These are phyloP conservation scores for Cystoisospora suis DNA, from an alignment of 169 alveolate species.

Conservation along the genomic window DNA sequence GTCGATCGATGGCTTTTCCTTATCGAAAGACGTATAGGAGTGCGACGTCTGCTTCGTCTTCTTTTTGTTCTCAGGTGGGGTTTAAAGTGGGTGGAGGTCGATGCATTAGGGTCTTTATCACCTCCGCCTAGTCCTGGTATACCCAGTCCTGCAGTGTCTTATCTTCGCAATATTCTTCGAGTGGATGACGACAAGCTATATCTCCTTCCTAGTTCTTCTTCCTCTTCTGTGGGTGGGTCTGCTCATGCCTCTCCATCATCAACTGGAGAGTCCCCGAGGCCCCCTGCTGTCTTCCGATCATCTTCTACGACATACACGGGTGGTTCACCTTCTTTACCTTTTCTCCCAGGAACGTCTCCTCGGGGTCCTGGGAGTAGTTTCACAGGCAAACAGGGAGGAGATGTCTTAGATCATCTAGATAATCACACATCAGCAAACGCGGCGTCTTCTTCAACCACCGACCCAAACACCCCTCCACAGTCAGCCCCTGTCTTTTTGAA, in stretches of 20 bases:
- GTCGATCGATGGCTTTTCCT: no score
- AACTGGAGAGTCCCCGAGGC: no score
- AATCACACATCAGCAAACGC: neutral
- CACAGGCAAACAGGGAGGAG: no score
- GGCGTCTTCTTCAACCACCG: neutral
- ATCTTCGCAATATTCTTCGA: neutral
- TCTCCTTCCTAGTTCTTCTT: neutral
- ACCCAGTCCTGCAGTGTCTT: neutral
- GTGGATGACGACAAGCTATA: slow-evolving; percentile 32
- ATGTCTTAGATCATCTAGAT: no score
- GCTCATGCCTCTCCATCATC: slow-evolving; percentile 15
- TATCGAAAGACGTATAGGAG: no score
- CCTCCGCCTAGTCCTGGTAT: neutral
- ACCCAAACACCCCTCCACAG: neutral
- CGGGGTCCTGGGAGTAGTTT: neutral
- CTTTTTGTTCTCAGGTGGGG: neutral
- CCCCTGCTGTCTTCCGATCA: no score
- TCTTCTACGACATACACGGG: no score
- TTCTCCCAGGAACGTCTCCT: no score
- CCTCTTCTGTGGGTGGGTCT: neutral
- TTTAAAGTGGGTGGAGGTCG: slow-evolving; percentile 33
- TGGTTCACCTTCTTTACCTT: no score
- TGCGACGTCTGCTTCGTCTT: neutral
- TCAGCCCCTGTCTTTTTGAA: slow-evolving; percentile 50
- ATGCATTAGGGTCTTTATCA: slow-evolving; percentile 1